Evolutionary conservation across 176 grass and related monocot species (phyloP).

Genomic region (Avena eriantha): DNA sequence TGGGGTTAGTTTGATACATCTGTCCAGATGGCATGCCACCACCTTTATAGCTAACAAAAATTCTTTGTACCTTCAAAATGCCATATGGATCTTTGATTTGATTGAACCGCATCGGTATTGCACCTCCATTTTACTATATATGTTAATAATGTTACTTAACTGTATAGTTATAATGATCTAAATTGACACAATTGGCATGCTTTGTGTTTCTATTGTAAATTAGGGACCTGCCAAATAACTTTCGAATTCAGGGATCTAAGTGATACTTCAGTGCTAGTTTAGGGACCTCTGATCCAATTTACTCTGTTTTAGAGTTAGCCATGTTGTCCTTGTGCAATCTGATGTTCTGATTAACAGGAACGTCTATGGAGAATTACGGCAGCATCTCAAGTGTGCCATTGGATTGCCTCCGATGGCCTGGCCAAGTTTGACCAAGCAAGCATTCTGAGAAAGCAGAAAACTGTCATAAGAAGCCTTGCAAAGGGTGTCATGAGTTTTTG

Average conservation of each 20-base stretch:
- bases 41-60: constrained; percentile 24
- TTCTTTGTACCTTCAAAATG: constrained; percentile 7
- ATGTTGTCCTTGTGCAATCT: constrained; percentile 35
- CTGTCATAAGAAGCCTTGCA: constrained; percentile 62
- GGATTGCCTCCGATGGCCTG: constrained; percentile 59
- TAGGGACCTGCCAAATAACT: neutral
- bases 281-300: constrained; percentile 11
- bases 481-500: constrained; percentile 81
- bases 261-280: constrained; percentile 17
- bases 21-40: neutral
- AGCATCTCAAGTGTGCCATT: constrained; percentile 64
- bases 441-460: constrained; percentile 67
- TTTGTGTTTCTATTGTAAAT: neutral
- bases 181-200: neutral
- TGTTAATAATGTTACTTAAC: neutral
- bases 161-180: neutral
- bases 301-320: constrained; percentile 14
- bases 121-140: neutral
- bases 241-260: constrained; percentile 3
- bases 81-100: neutral
- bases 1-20: neutral
- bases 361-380: constrained; percentile 81
- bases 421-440: constrained; percentile 83
- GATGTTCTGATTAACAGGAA: constrained; percentile 65
- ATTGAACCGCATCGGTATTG: neutral